A percentile compares a stretch with the other conserved stretches of the same genome.
Conservation (phyloP, 768 basidiomycete genomes). For the Trametes sanguinea region DNA sequence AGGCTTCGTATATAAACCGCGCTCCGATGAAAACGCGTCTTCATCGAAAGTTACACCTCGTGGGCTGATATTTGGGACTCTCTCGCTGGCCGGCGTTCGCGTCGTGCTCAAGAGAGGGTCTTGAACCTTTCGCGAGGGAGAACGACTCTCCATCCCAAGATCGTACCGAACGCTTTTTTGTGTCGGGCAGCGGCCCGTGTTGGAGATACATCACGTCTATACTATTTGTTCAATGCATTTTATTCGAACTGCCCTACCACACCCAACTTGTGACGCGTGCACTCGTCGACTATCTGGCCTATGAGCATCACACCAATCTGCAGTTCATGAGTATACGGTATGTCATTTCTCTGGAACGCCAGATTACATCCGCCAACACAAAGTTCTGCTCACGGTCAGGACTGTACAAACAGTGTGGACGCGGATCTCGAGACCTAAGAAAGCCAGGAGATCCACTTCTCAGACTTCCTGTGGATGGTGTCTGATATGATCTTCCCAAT, state of each 20-base stretch:
- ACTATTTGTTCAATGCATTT: not conserved
- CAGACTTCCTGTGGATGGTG: conserved; percentile 45
- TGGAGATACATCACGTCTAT: conserved; percentile 32
- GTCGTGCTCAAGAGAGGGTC: conserved; percentile 41
- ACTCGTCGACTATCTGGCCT: no score
- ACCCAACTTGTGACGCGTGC: no score
- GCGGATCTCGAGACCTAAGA: not conserved
- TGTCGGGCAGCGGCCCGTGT: conserved; percentile 66
- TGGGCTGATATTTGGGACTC: conserved; percentile 71
- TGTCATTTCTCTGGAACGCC: no score
- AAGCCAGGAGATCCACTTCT: conserved; percentile 54
- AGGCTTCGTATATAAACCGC: conserved; percentile 20
- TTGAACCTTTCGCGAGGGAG: conserved; percentile 66
- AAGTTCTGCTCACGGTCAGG: no score
- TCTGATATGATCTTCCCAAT: conserved; percentile 53
- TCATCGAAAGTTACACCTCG: conserved; percentile 74
- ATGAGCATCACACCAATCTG: no score
- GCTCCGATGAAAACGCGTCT: conserved; percentile 1
- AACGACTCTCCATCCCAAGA: conserved; percentile 68
- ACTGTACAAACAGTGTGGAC: not conserved
- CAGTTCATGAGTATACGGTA: no score
- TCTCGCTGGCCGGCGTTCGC: conserved; percentile 33
- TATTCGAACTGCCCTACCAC: not conserved
- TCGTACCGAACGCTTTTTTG: conserved; percentile 46
- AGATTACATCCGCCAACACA: no score